phyloP scores from a whole-genome alignment of 768 basidiomycete genomes.

The Pisolithus orientalis region DNA sequence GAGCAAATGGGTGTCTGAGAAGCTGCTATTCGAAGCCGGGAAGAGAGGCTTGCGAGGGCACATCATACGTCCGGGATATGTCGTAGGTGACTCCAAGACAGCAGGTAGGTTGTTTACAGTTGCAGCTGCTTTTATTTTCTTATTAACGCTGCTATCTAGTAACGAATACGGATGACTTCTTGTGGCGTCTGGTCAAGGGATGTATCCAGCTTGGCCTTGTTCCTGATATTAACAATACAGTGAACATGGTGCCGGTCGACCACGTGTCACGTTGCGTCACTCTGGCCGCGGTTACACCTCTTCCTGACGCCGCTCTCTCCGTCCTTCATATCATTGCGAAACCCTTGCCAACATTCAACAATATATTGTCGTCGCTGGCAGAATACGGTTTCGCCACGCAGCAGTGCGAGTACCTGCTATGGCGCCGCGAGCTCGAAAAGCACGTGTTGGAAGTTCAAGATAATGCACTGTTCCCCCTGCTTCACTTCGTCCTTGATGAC shows the following conservation, averaged over 20 bases:
- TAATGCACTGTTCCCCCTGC: constrained; percentile 93
- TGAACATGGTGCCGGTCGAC: constrained; percentile 98
- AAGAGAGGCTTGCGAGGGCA: constrained; percentile 77
- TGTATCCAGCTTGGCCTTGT: constrained; percentile 94
- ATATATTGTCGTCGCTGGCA: constrained; percentile 64
- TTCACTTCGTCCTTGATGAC: constrained; percentile 97
- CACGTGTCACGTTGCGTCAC: constrained; percentile 84
- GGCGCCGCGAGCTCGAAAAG: constrained; percentile 89
- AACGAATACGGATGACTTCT: constrained; percentile 98
- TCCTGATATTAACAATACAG: constrained; percentile 95
- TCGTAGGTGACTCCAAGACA: constrained; percentile 85
- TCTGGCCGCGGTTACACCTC: constrained; percentile 61
- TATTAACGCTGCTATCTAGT: constrained; percentile 39
- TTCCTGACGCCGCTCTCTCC: constrained; percentile 39
- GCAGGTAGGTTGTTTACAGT: constrained; percentile 53
- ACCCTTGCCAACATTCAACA: constrained; percentile 87
- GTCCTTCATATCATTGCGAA: constrained; percentile 84
- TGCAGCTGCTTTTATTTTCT: neutral
- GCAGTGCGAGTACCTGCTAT: constrained; percentile 83
- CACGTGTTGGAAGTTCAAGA: constrained; percentile 94
- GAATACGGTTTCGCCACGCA: constrained; percentile 76
- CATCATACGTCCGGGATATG: constrained; percentile 91
- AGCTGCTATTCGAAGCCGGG: constrained; percentile 87
- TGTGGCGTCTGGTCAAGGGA: constrained; percentile 98
- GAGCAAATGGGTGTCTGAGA: constrained; percentile 98